Evolutionary conservation across 2,329 filamentous ascomycete species (phyloP), one percentile per base, ranked within the genome.

Genomic region (Dactylonectria macrodidyma): DNA sequence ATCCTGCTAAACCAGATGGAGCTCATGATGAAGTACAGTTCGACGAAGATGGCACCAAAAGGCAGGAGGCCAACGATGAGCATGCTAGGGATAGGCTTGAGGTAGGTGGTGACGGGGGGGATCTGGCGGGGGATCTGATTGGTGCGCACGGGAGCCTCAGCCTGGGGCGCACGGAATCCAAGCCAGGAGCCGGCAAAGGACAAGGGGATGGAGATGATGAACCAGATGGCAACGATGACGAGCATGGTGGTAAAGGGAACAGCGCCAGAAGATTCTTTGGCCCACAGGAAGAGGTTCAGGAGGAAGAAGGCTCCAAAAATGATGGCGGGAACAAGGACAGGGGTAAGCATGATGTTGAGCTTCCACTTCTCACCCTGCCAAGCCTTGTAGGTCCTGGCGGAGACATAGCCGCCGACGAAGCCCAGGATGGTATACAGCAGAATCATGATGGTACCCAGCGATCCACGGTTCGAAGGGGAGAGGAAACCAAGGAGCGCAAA

Each of bases 1-100:
- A 99, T 96, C 83, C 96, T 94, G 85, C 92, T 95, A 83, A 97
- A 97, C 96, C 96, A 99, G 79, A 99, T 95, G 30, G 94, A 97
- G 83, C 92, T 97, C 94, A 99, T 97, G 85, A 99, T 98, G 83
- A 98, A 98, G 87, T 97, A 98, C 2, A 99, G 90, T 84, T 99
- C 96, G 54, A 98, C 95, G 73, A 98, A 98, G 79, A 99, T 98
- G 69, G 96, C 95, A 54, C 93, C 95, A 77, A 99, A 99, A 0
- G 96, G 96, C 30, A 98, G 87, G 58, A 98, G 91, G 59, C 96
- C 96, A 26, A 97, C 95, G 24, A 98, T 88, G 16, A 98, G 88
- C 89, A 97, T 95, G 71, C 93, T 97, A 1, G 96, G 96, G 8
- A 98, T 84, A 0, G 94, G 93, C 69, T 92, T 92, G 56, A 98